Evolutionary conservation across 345 rosid species (phyloP).

Genomic region (Reutealis trisperma): DNA sequence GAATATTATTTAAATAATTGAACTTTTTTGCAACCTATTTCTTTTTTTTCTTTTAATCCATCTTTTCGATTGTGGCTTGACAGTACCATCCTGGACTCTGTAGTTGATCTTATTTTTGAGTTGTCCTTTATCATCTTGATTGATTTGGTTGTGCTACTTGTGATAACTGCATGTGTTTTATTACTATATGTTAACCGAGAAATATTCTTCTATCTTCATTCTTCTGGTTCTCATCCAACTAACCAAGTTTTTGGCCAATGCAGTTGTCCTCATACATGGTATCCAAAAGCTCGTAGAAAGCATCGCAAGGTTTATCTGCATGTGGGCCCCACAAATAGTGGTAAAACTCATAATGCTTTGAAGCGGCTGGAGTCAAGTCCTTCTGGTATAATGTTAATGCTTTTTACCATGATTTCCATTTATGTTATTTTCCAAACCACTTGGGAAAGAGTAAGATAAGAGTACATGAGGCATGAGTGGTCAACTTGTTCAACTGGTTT

Average conservation of each 20-base stretch:
- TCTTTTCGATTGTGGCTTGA: neutral
- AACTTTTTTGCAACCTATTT: neutral
- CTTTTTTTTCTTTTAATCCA: neutral
- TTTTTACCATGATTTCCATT: neutral
- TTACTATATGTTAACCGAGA: neutral
- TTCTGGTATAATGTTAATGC: constrained; percentile 57
- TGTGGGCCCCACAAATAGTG: constrained; percentile 95
- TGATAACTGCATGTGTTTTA: neutral
- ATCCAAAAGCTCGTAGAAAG: constrained; percentile 77
- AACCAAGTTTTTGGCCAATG: constrained; percentile 15
- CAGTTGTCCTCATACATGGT: constrained; percentile 89
- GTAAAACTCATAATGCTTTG: constrained; percentile 82
- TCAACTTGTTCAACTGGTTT: constrained; percentile 1
- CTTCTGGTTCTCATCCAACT: neutral
- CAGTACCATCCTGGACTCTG: neutral
- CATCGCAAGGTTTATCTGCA: constrained; percentile 79
- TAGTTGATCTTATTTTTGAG: neutral
- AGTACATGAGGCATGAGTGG: neutral
- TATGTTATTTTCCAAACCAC: neutral
- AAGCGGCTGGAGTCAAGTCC: constrained; percentile 71
- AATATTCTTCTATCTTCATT: neutral
- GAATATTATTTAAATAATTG: neutral
- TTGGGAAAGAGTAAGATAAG: neutral
- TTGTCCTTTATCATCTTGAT: neutral
- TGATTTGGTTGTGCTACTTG: neutral